These are phyloP conservation scores for Aspergillus egyptiacus DNA, from an alignment of 495 filamentous ascomycete genomes.

Conservation along the genomic window DNA sequence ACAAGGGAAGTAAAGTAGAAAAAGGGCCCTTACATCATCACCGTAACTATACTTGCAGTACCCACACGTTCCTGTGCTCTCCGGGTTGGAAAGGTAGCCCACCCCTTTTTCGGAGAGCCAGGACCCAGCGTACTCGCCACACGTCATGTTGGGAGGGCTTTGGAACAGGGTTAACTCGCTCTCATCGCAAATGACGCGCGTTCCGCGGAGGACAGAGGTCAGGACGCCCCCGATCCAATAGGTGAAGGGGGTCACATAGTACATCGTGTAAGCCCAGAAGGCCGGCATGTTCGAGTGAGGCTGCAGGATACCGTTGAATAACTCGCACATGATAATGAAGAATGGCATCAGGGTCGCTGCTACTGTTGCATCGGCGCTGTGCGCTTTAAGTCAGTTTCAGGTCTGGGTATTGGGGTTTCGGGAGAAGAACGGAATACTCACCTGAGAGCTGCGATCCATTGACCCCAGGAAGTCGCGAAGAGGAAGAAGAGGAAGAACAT, in stretches of 20 bases:
- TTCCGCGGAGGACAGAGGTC: constrained; percentile 60
- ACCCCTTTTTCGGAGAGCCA: constrained; percentile 59
- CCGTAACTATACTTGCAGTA: constrained; percentile 57
- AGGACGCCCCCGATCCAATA: constrained; percentile 76
- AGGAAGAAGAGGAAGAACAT: constrained; percentile 74
- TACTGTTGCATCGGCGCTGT: constrained; percentile 58
- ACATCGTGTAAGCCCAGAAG: constrained; percentile 76
- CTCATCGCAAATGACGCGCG: constrained; percentile 51
- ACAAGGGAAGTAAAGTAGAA: background rate
- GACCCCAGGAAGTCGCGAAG: constrained; percentile 68
- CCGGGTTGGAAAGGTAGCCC: constrained; percentile 56
- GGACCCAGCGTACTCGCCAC: constrained; percentile 61
- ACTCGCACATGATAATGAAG: constrained; percentile 44
- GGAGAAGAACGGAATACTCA: constrained; percentile 10
- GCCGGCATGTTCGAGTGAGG: constrained; percentile 68
- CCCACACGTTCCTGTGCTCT: constrained; percentile 36
- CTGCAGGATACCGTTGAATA: constrained; percentile 80
- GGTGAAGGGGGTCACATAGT: constrained; percentile 78
- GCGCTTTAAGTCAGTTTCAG: constrained; percentile 15
- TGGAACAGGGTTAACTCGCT: constrained; percentile 58
- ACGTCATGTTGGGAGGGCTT: constrained; percentile 55
- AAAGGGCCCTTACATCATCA: constrained; percentile 40
- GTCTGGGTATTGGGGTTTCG: background rate
- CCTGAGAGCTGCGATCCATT: constrained; percentile 62
- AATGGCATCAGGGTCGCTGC: constrained; percentile 71